Base-by-base conservation (phyloP, 176 grass and related monocot genomes). In the Olyra latifolia region DNA sequence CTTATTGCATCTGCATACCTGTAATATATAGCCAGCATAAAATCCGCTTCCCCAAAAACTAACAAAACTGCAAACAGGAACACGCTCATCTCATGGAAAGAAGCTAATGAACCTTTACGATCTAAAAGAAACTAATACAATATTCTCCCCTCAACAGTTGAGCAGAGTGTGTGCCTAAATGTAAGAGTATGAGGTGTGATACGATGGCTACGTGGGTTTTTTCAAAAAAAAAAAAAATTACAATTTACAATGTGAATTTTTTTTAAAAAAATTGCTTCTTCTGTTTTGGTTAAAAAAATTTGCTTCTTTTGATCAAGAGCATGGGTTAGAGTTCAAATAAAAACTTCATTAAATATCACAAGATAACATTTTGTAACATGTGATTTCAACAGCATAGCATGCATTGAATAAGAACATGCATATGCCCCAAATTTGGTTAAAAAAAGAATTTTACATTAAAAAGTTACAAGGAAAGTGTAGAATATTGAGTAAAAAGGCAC, bases 1-100 rank as follows among this genome's bases (percentile, higher is more conserved):
- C 83, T 86, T 57, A 88, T 82, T 84, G 92, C 96, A 91, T 93
- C 92, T 86, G 84, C 76, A 79, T 99, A 95, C 90, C 96, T 99
- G 76, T 10, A 55, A 68, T 82, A 58, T 77, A 76, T 25, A 38
- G 8, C 85, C 32, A 38, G 22, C 4, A 16, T 74, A 53, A 77
- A 76, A 74, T 57, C 8, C 15, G 28, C 32, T 53, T 55, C 0
- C 56, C 87, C 16, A 22, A 47, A 70, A 22, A 65, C 9, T 79
- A 84, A 66, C 2, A 84, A 78, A 19, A 52, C 27, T 48, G 46
- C 30, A 38, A 57, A 70, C 16, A 70, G 15, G 49, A 78, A 62
- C 59, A 74, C 32, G 10, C 25, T 45, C 19, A 41, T 71, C 43
- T 14, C 46, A 41, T 35, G 23, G 16, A 43, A 64, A 85, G 17